These are phyloP conservation scores for Corylus americana DNA, from an alignment of 306 rosid genomes.

Conservation along the genomic window DNA sequence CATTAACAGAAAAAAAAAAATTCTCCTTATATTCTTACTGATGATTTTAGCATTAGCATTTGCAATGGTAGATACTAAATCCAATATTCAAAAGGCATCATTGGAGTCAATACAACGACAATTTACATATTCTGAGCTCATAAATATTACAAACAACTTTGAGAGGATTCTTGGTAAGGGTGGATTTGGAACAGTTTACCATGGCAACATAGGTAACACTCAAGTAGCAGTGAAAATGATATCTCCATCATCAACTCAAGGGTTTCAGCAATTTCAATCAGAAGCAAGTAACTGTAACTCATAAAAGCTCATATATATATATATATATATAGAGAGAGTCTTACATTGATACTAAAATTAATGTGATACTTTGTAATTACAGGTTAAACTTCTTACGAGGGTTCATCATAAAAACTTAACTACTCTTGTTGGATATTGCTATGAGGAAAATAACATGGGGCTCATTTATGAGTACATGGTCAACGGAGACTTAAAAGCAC, in stretches of 20 bases:
- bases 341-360: background rate
- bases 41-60: no score
- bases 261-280: constrained; percentile 50
- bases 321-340: no score
- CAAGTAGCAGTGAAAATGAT: constrained; percentile 61
- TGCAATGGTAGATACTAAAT: background rate
- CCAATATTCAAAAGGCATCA: background rate
- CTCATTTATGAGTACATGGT: constrained; percentile 46
- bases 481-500: constrained; percentile 30
- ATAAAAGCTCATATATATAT: background rate
- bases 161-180: constrained; percentile 45
- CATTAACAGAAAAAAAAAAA: background rate
- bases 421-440: constrained; percentile 39
- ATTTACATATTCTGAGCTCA: no score
- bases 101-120: no score
- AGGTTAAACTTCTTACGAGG: constrained; percentile 32
- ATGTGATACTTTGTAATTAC: background rate
- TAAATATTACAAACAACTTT: no score
- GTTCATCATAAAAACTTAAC: constrained; percentile 41
- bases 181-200: constrained; percentile 53
- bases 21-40: no score
- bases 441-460: constrained; percentile 27
- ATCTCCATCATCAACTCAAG: constrained; percentile 38
- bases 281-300: constrained; percentile 42
- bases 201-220: constrained; percentile 42